Base-by-base conservation (phyloP, 2,329 filamentous ascomycete genomes). In the Furcasterigmium sp. region DNA sequence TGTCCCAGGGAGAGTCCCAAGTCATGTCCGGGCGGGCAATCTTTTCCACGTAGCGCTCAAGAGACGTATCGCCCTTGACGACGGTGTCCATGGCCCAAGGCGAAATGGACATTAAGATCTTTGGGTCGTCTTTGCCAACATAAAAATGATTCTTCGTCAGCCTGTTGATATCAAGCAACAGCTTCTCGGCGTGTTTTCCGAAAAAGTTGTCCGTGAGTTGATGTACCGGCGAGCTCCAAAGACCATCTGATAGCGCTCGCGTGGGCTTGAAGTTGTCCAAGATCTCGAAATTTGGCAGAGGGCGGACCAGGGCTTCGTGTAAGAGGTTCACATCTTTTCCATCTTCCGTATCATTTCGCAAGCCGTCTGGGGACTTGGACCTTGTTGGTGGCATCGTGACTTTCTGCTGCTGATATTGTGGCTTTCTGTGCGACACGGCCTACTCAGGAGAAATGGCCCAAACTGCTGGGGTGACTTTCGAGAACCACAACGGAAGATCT, bases 1-100 rank as follows among this genome's bases (percentile, higher is more conserved):
- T 49, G 13, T 56, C 58, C 62, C 61, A 64, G 5, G 51, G 49
- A 11, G 45, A 46, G 8, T 45, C 32, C 2, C 51, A 46, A 4
- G 20, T 21, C 5, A 51, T 46, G 28, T 60, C 55, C 11, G 58
- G 55, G 3, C 50, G 51, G 39, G 59, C 59, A n/a, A 64, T 42
- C 17, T 52, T 43, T 32, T 51, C 42, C 13, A 59, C 51, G 35
- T 56, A 50, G 11, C 43, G 44, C 30, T 58, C 39, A 3, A 41
- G 15, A 5, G 29, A 23, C 5, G 20, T 23, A 14, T 41, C 43
- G 20, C 60, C 60, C 29, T 55, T 47, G 3, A 43, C 37, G n/a
- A 51, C 32, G 26, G 52, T 50, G 13, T 48, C 38, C 19, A 39
- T 44, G 23, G 45, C 35, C 59, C 59, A 62, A n/a, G 56, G 53